Percentiles rank a stretch among this genome's conserved stretches.
These are phyloP conservation scores for Periconia sp. DNA, from an alignment of 2,329 filamentous ascomycete species.

Conservation along the genomic window DNA sequence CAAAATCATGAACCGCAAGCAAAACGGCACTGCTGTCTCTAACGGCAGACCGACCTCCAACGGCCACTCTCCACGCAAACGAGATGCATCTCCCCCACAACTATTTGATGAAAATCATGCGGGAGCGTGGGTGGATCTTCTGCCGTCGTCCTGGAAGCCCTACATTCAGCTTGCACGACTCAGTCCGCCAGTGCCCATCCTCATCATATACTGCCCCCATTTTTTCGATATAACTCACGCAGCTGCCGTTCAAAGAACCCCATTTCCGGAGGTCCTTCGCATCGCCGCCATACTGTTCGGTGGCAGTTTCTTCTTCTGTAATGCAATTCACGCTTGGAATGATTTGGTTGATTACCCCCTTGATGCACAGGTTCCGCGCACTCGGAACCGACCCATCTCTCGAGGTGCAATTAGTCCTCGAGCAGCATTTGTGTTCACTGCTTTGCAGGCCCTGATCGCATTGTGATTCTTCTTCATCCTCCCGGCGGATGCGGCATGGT, in stretches of 20 bases:
- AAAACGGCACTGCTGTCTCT: background rate
- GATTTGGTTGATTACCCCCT: conserved; percentile 58
- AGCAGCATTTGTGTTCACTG: conserved; percentile 43
- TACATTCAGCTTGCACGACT: conserved; percentile 12
- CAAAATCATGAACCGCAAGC: background rate
- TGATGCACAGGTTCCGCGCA: conserved; percentile 48
- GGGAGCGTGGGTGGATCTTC: background rate
- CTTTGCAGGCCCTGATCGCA: conserved; percentile 45
- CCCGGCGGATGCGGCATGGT: conserved; percentile 37
- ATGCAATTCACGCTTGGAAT: conserved; percentile 53
- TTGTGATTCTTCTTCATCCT: conserved; percentile 45
- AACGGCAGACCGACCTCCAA: background rate
- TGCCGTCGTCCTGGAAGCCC: conserved; percentile 7
- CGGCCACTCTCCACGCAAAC: background rate
- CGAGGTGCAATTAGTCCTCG: conserved; percentile 50
- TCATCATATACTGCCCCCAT: conserved; percentile 49
- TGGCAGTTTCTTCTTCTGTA: conserved; percentile 40
- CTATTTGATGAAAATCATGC: conserved; percentile 1
- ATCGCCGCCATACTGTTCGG: conserved; percentile 47
- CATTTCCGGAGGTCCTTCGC: conserved; percentile 6
- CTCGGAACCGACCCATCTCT: conserved; percentile 26
- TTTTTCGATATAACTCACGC: conserved; percentile 44
- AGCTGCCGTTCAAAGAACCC: conserved; percentile 20
- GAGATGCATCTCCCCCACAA: background rate
- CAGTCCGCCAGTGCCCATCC: conserved; percentile 45